Evolutionary conservation across 2,329 filamentous ascomycete genomes (phyloP), one percentile per base, ranked within the genome.

Genomic region (Xylariaceae sp.): DNA sequence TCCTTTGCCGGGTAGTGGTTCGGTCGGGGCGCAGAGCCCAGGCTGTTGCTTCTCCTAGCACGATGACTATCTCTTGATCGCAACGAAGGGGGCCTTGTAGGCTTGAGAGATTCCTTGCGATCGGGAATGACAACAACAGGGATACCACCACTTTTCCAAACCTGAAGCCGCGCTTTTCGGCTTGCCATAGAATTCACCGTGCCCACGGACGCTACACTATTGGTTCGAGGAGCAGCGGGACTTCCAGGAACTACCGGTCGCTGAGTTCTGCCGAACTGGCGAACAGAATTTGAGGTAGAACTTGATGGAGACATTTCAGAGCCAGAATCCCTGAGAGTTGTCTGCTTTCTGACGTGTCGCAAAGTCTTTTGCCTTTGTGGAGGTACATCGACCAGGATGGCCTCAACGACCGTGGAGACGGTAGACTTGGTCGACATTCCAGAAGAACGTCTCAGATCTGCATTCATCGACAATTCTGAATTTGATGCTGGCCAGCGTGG

Each of bases 111-210:
- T 5, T 81, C 80, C 12, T 69, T 72, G 12, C 83, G 79, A 53
- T 80, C 78, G 5, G 83, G 83, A 49, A 86, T 78, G 26, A 86
- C 74, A 5, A 85, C 75, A 6, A 86, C 83, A 1, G 83, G 83
- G 7, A 86, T 82, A 2, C 74, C 81, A 6, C 83, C 83, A 51
- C 70, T 79, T 60, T 79, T 84, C 72, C 78, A 76, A 2, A 86
- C 71, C 34, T 84, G 80, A 12, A 78, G 76, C n/a, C 83, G 73
- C 3, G 80, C 80, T 61, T 74, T 81, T 6, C 73, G 72, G 59
- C 79, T 84, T 0, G 77, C 74, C 3, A 77, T 70, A 4, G 80
- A 81, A 57, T 73, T 79, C 29, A 67, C 60, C 0, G 80, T 80
- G 3, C 69, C 68, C 39, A 69, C 77, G 1, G 81, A 84, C 31